phyloP scores from a whole-genome alignment of 73 alveolate species.

The Vitrella brassicaformis region DNA sequence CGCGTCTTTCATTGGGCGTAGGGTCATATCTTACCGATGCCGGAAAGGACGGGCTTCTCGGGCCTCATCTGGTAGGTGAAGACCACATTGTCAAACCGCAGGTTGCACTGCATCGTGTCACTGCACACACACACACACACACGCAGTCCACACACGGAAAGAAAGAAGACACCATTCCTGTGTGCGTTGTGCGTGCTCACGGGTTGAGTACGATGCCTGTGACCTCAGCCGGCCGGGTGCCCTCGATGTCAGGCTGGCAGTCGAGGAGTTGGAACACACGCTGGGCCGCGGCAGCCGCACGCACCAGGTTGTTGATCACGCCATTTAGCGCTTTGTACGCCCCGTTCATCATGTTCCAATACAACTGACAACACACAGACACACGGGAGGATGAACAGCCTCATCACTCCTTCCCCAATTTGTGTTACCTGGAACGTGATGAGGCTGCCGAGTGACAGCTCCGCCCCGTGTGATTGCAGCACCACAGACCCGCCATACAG shows the following conservation, averaged over 20 bases:
- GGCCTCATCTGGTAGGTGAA: neutral
- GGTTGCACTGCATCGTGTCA: too few species aligned
- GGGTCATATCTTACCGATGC: neutral
- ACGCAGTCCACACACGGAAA: too few species aligned
- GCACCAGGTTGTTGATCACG: neutral
- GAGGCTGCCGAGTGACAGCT: neutral
- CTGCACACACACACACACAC: too few species aligned
- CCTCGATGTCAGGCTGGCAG: neutral
- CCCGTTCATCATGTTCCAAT: neutral
- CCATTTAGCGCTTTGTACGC: neutral
- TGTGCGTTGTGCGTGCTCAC: too few species aligned
- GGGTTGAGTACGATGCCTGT: too few species aligned
- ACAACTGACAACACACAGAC: too few species aligned
- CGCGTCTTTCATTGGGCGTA: neutral
- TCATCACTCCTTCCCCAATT: too few species aligned
- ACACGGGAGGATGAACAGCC: too few species aligned
- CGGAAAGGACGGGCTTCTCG: neutral
- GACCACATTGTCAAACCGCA: neutral
- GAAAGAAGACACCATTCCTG: too few species aligned
- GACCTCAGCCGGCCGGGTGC: neutral
- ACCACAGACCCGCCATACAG: neutral
- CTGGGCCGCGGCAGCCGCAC: neutral
- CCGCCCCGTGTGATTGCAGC: neutral
- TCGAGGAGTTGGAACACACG: neutral
- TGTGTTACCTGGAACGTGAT: neutral